phyloP scores from a whole-genome alignment of 352 stramenopile species.

The Globisporangium sylvaticum region DNA sequence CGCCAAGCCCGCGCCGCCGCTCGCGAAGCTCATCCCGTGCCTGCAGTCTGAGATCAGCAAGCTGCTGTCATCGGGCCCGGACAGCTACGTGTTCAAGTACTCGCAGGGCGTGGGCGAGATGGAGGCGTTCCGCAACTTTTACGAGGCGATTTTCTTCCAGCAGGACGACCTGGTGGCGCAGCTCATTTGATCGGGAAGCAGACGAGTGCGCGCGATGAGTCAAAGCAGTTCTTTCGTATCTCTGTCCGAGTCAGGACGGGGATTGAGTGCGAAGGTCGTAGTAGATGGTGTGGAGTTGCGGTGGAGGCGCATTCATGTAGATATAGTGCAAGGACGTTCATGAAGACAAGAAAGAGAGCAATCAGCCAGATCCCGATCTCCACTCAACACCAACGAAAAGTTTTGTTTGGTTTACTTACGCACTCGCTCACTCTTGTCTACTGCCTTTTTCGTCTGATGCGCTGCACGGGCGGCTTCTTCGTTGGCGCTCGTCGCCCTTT shows the following conservation, averaged over 20 bases:
- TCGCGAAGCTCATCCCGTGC: conserved; percentile 77
- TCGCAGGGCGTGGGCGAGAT: conserved; percentile 74
- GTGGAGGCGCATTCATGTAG: not conserved
- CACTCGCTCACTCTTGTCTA: not conserved
- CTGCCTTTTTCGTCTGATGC: not conserved
- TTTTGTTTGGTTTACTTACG: not conserved
- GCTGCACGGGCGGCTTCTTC: not conserved
- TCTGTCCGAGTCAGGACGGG: not conserved
- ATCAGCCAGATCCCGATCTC: not conserved
- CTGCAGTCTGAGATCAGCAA: conserved; percentile 73
- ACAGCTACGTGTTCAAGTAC: conserved; percentile 71
- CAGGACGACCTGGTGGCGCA: conserved; percentile 36
- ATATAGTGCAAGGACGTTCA: not conserved
- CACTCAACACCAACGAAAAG: not conserved
- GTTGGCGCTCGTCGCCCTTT: not conserved
- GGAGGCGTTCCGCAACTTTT: conserved; percentile 81
- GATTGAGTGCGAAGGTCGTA: not conserved
- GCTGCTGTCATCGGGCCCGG: conserved; percentile 41
- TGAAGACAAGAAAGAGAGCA: not conserved
- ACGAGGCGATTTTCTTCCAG: conserved; percentile 82
- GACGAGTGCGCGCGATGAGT: not conserved
- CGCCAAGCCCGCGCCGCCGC: conserved; percentile 48
- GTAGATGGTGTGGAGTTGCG: not conserved
- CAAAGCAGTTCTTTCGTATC: not conserved
- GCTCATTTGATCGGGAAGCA: conserved; percentile 25